Evolutionary conservation across 2,329 filamentous ascomycete genomes (phyloP), one percentile per base, ranked within the genome.

Genomic region (Paracoccidioides brasiliensis): DNA sequence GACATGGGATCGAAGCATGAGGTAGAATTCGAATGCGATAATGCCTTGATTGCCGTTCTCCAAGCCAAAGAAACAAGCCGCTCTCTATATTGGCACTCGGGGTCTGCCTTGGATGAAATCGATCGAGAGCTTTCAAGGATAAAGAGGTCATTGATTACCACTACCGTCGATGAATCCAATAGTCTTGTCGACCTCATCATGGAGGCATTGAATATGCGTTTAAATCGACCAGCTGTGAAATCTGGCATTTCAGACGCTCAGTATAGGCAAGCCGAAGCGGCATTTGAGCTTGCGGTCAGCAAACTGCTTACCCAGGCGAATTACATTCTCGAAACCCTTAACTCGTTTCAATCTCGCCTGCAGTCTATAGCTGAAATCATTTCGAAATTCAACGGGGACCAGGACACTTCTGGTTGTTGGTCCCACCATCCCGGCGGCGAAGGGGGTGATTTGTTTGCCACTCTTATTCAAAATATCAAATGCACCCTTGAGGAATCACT

Each of bases 1-100:
- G 42, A 41, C 22, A 48, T 42, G 43, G 53, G 42, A 6, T 48
- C 53, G 33, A 54, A 48, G 30, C 42, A 49, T 32, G 53, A 54
- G 33, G 4, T 54, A 41, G 42, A 46, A 46, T 54, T 54, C 53
- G 53, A 54, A 30, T 54, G 53, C 35, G n/a, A 54, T 22, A 30
- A 40, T 30, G 35, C 53, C 30, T 40, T 54, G 32, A 33, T 45
- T 53, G 40, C 30, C 15, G 45, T 53, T 35, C 52, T 32, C 30
- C 40, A 53, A 15, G 52, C 52, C 8, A 53, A 32, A 37, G 52
- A 53, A 37, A n/a, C 30, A 15, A 35, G n/a, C 37, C 15, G 33
- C 12, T 43, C 28, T n/a, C 52, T 53, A 32, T 37, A 8, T 15
- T 37, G 52, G 40, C 40, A 35, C 7, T 32, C 15, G 45, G 42